Base-by-base conservation (phyloP, 306 rosid species). In the Arachis stenosperma region DNA sequence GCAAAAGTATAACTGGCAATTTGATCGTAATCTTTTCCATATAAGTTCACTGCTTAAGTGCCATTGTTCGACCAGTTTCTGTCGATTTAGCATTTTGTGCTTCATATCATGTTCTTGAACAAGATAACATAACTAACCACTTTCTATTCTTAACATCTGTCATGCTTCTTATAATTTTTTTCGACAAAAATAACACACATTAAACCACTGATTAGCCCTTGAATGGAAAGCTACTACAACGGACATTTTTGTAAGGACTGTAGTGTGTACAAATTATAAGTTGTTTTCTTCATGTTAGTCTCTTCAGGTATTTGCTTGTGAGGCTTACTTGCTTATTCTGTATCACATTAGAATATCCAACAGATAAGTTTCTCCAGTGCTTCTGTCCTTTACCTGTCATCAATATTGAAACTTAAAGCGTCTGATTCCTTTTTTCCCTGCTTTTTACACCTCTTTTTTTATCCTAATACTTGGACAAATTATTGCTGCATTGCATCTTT, bases 321-420 rank as follows among this genome's bases (percentile, higher is more conserved):
- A 56, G 7, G 12, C 9, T 9, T 44, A 42, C 75, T 9, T 44
- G 59, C 71, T 53, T 61, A 67, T 8, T 8, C 8, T 71, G 17
- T 5, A 22, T 71, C 9, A 6, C n/a, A 58, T 50, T 59, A 13
- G 69, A 40, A 54, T 50, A 51, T 36, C 51, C 22, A 10, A 52
- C 14, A 43, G 3, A 62, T 14, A 3, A 48, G 17, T 39, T 56
- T 65, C 46, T 50, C 39, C 8, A 15, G 56, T 57, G 42, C 63
- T 48, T 61, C 44, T 55, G 39, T 54, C 44, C 44, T 41, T 22
- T 51, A 41, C 58, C 78, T 74, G 47, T 72, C 37, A 30, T 46
- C 39, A 48, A 40, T 63, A n/a, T 53, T 42, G 64, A 47, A 52
- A 22, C 58, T 79, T 52, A 33, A 33, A 60, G 61, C 15, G 72